Percentiles rank a stretch among this genome's conserved stretches.
Evolutionary conservation across 768 basidiomycete species (phyloP).

Genomic region (Hypholoma sublateritium): DNA sequence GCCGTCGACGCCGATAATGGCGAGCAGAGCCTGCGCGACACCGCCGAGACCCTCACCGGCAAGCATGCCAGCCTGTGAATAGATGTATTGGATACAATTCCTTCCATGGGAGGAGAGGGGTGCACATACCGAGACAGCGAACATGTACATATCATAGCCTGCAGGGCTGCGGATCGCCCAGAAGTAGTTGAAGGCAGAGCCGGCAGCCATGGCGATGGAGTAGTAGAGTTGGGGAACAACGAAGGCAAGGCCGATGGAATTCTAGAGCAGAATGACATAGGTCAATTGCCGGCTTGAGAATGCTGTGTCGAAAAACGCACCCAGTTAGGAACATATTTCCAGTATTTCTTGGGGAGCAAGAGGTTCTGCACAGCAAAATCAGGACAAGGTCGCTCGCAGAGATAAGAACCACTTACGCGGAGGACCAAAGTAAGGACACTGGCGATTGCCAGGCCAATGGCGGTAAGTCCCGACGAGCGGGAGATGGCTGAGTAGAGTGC

Average conservation of each 20-base stretch:
- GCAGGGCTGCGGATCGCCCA: constrained; percentile 47
- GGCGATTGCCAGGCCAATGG: constrained; percentile 50
- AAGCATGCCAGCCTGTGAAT: constrained; percentile 41
- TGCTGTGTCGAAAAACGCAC: constrained; percentile 13
- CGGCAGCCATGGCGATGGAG: constrained; percentile 51
- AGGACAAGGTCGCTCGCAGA: not conserved
- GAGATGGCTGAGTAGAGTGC: constrained; percentile 40
- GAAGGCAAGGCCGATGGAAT: constrained; percentile 52
- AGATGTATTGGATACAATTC: not conserved
- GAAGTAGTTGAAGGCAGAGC: constrained; percentile 45
- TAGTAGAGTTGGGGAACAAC: constrained; percentile 52
- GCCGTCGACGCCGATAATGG: constrained; percentile 51
- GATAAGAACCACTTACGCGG: constrained; percentile 25
- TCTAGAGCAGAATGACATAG: constrained; percentile 22
- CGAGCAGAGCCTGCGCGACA: constrained; percentile 57
- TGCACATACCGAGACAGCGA: constrained; percentile 44
- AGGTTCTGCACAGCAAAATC: constrained; percentile 26
- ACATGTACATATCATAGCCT: constrained; percentile 58
- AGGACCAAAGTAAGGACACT: constrained; percentile 44
- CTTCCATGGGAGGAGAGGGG: not conserved
- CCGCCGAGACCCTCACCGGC: constrained; percentile 64
- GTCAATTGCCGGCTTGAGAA: not conserved
- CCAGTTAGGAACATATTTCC: constrained; percentile 53
- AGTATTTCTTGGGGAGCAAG: constrained; percentile 50
- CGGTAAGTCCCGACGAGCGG: constrained; percentile 53